Conservation (phyloP, 805 yeast genomes). For the Cyberlindnera subsufficiens region DNA sequence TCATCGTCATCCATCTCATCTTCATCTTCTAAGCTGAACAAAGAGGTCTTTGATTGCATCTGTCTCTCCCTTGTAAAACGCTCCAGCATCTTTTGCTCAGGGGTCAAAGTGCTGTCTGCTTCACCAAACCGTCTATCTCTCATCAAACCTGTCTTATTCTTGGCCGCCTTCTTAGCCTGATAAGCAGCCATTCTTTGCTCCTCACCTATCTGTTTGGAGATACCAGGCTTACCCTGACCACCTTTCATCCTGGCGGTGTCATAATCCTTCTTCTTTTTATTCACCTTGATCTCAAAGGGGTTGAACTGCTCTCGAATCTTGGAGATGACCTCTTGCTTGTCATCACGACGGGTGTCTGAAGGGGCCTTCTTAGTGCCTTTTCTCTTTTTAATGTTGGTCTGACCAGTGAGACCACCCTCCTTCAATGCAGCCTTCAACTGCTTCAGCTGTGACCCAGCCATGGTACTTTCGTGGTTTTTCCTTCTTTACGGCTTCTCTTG, state of each 20-base stretch:
- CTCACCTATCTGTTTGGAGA: constrained; percentile 64
- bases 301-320: constrained; percentile 79
- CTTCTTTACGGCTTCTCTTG: neutral
- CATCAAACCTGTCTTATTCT: constrained; percentile 73
- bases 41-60: constrained; percentile 44
- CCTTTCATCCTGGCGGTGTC: constrained; percentile 36
- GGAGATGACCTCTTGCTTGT: constrained; percentile 47
- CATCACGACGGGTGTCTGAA: constrained; percentile 65
- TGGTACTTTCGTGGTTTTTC: constrained; percentile 16
- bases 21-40: constrained; percentile 63
- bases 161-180: constrained; percentile 54
- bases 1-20: constrained; percentile 23
- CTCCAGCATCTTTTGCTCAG: constrained; percentile 92
- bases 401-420: constrained; percentile 81
- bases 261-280: constrained; percentile 64
- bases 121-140: constrained; percentile 93
- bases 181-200: constrained; percentile 56
- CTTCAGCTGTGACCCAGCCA: constrained; percentile 89
- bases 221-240: constrained; percentile 63
- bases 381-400: constrained; percentile 56
- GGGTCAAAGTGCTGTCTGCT: constrained; percentile 57
- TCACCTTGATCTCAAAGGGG: constrained; percentile 78
- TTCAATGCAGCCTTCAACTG: constrained; percentile 72
- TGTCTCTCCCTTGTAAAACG: constrained; percentile 90
- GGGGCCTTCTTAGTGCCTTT: constrained; percentile 46